A percentile compares a stretch with the other conserved stretches of the same genome.
Evolutionary conservation across 164 flowering plant species (phyloP).

Genomic region (Hamamelis virginiana): DNA sequence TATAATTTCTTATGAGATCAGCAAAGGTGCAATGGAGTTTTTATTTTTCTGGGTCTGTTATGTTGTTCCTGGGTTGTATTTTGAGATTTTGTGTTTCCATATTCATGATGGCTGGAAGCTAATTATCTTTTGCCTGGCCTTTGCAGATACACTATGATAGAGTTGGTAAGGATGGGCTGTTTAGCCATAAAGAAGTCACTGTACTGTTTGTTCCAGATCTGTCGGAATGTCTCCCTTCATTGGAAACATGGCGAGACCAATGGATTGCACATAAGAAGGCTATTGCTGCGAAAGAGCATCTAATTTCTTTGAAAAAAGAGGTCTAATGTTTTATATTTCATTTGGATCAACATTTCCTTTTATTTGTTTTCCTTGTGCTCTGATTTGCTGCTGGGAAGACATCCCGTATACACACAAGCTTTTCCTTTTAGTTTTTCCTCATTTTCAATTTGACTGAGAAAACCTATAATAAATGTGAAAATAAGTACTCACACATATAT

Average conservation of each 20-base stretch:
- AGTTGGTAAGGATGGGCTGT: constrained; percentile 87
- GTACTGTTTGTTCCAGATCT: constrained; percentile 89
- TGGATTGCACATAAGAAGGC: constrained; percentile 75
- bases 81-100: background rate
- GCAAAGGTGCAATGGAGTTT: too few species aligned
- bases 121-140: background rate
- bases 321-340: constrained; percentile 18
- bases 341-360: background rate
- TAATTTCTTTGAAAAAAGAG: constrained; percentile 48
- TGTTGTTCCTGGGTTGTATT: background rate
- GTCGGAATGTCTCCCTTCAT: constrained; percentile 85
- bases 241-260: constrained; percentile 73
- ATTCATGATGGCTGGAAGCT: constrained; percentile 1
- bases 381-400: background rate
- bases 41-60: background rate
- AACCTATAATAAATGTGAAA: too few species aligned
- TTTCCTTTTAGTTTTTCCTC: background rate
- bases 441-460: background rate
- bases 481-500: too few species aligned
- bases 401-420: background rate
- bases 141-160: constrained; percentile 94
- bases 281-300: constrained; percentile 59
- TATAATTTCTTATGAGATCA: too few species aligned
- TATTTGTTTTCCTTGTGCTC: background rate
- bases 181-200: constrained; percentile 89